Conservation (phyloP, 768 basidiomycete genomes). For the Tricholoma flavovirens region DNA sequence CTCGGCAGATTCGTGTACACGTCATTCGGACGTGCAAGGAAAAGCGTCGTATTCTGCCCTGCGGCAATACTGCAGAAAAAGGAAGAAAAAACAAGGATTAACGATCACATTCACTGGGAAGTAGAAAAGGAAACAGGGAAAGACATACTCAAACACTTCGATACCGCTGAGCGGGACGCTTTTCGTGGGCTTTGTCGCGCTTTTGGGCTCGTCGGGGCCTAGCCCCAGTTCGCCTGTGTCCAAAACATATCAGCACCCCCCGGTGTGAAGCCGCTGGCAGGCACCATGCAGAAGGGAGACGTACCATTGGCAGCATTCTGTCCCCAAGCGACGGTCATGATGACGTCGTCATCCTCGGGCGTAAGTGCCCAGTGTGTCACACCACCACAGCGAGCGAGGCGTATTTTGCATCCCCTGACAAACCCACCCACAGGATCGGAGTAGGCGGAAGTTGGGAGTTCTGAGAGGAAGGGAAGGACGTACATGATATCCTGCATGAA, state of each 20-base stretch:
- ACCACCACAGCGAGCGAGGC: slow-evolving; percentile 68
- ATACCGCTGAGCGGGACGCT: slow-evolving; percentile 70
- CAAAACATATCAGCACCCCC: background rate
- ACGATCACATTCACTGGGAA: background rate
- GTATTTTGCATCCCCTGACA: slow-evolving; percentile 75
- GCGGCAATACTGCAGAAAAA: slow-evolving; percentile 58
- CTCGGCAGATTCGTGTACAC: slow-evolving; percentile 74
- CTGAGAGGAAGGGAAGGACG: slow-evolving; percentile 15
- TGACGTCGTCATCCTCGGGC: slow-evolving; percentile 64
- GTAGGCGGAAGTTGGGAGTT: no score
- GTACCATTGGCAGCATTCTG: slow-evolving; percentile 82
- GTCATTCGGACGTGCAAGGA: slow-evolving; percentile 73
- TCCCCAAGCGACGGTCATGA: slow-evolving; percentile 84
- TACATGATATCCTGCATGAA: slow-evolving; percentile 84
- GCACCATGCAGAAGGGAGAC: slow-evolving; percentile 7
- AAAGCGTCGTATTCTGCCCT: slow-evolving; percentile 80
- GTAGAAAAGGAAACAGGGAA: background rate
- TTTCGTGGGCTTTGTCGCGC: slow-evolving; percentile 75
- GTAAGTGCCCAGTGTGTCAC: slow-evolving; percentile 84
- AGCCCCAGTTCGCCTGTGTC: slow-evolving; percentile 69
- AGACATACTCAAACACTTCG: slow-evolving; percentile 64
- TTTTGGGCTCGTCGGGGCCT: slow-evolving; percentile 77
- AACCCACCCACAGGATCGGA: no score
- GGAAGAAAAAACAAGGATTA: background rate
- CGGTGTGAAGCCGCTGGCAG: background rate